These are phyloP conservation scores for Acer negundo DNA, from an alignment of 345 rosid species.

Conservation along the genomic window DNA sequence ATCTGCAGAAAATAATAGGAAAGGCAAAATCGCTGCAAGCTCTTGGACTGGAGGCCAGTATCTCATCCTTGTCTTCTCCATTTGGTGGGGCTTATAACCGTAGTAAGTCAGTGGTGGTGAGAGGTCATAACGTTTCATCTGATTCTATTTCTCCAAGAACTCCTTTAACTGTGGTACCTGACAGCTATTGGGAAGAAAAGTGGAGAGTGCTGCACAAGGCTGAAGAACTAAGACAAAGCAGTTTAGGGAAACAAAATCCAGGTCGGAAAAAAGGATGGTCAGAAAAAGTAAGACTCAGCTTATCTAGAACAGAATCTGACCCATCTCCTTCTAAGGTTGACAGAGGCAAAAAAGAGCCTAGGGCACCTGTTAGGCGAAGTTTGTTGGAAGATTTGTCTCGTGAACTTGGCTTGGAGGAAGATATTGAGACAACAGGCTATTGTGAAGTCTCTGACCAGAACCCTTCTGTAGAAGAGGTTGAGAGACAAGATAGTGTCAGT, in stretches of 20 bases:
- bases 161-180: conserved; percentile 59
- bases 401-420: conserved; percentile 57
- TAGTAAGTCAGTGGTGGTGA: conserved; percentile 40
- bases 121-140: conserved; percentile 53
- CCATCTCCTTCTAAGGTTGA: conserved; percentile 50
- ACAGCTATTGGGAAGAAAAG: conserved; percentile 95
- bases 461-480: conserved; percentile 28
- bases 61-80: conserved; percentile 29
- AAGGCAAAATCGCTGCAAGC: conserved; percentile 78
- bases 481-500: conserved; percentile 26
- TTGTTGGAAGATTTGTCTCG: conserved; percentile 74
- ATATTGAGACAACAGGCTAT: conserved; percentile 28
- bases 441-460: conserved; percentile 26
- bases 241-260: conserved; percentile 41
- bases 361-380: conserved; percentile 55
- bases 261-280: conserved; percentile 71
- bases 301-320: conserved; percentile 76
- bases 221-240: conserved; percentile 50
- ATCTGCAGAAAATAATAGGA: conserved; percentile 57
- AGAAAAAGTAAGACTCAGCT: conserved; percentile 53
- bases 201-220: conserved; percentile 80
- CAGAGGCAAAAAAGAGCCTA: conserved; percentile 34
- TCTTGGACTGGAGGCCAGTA: conserved; percentile 55
- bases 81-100: conserved; percentile 37
- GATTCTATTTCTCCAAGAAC: conserved; percentile 64